These are phyloP conservation scores for Lunularia cruciata DNA, from an alignment of 225 moss, liverwort and hornwort species.

Conservation along the genomic window DNA sequence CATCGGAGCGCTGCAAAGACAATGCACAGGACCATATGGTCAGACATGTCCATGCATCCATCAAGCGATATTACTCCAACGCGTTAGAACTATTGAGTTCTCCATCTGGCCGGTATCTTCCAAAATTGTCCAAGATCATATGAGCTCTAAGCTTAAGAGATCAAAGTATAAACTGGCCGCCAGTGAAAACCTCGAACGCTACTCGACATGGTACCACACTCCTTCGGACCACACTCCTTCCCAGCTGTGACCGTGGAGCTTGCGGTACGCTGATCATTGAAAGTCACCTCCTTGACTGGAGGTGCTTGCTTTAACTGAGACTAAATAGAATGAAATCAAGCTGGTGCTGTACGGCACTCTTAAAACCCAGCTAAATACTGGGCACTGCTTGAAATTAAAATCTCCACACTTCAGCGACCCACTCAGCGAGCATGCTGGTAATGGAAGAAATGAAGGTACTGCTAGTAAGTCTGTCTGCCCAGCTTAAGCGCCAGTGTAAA, in stretches of 20 bases:
- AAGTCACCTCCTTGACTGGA: background rate
- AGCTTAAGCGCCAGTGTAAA: background rate
- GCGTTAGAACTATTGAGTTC: background rate
- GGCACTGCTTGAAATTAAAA: background rate
- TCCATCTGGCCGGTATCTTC: background rate
- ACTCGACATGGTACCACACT: background rate
- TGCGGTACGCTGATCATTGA: background rate
- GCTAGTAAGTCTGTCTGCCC: background rate
- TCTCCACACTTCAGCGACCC: background rate
- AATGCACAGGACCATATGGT: constrained; percentile 20
- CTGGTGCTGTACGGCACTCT: background rate
- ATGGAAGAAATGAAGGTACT: background rate
- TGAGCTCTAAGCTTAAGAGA: background rate
- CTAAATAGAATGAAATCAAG: background rate
- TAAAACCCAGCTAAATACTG: background rate
- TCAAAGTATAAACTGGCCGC: background rate
- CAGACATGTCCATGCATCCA: constrained; percentile 13
- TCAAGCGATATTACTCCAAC: background rate
- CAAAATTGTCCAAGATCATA: constrained; percentile 9
- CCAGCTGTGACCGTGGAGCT: background rate
- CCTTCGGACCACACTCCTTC: background rate
- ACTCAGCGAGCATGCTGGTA: background rate
- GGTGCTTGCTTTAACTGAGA: background rate
- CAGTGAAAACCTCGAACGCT: background rate
- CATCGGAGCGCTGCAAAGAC: constrained; percentile 47